Evolutionary conservation across 2,329 filamentous ascomycete species (phyloP), one percentile per base, ranked within the genome.

Genomic region (Tolypocladium pustulatum): DNA sequence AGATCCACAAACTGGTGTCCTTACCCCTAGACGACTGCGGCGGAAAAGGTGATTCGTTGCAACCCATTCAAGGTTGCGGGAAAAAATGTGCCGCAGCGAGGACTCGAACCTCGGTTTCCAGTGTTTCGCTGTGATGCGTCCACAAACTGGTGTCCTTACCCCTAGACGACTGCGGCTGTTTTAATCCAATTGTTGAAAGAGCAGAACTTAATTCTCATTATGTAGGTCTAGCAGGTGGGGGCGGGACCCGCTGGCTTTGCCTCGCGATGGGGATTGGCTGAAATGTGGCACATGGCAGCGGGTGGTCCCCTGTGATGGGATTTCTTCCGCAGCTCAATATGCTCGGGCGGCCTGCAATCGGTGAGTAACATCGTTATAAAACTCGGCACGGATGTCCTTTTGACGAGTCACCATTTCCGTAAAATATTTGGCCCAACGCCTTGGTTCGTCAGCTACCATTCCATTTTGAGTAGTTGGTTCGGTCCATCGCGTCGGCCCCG

Each of bases 111-210:
- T 67, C 65, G 63, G 63, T 67, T 65, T 65, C 61, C 66, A 68
- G 66, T 68, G 66, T 17, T 62, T 62, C 46, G 60, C 43, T 36
- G 54, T 41, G 27, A 27, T 13, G 46, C 43, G 25, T 57, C 66
- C 66, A 68, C 66, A 68, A 68, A 68, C 66, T 68, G 62, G 60
- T 67, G 64, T 68, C 65, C 63, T 68, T 49, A 66, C 66, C 66
- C 61, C 64, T 68, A 65, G 64, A 68, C 65, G 63, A 68, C 60
- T 64, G 61, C 20, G 49, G 49, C 49, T 52, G 38, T 32, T n/a
- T 55, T 43, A 17, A 54, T 36, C 36, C 53, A 20, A 38, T 38
- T 56, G 54, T 49, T 56, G 54, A 13, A 49, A 56, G 32, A n/a
- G 25, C 5, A 9, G 17, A 4, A 6, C 10, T 38, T 60, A 61